Evolutionary conservation across 331 rosid species (phyloP), one percentile per base, ranked within the genome.

Genomic region (Pyrus hybrid): DNA sequence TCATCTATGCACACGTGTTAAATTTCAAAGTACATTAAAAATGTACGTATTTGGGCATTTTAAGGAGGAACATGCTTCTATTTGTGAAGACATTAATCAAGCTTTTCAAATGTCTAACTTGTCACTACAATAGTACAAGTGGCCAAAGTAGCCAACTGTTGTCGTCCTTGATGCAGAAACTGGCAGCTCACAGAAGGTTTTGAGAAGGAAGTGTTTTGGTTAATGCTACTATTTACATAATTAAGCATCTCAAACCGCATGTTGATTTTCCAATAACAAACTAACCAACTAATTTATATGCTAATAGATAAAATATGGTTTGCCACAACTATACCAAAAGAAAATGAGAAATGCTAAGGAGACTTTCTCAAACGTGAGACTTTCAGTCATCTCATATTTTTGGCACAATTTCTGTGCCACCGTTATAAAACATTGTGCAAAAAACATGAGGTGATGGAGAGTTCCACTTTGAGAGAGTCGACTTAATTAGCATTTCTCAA

Each of bases 101-200:
- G 22, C 68, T 29, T 63, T 63, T 63, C 29, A 63, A 63, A 30
- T 14, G 8, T 17, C 43, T 16, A 14, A 63, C 7, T 63, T 63
- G 43, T 63, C 68, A 29, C 68, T 7, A 7, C 3, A 1, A 17
- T 30, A 17, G 41, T 6, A 63, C 8, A 29, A 64, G 69, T 8
- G 0, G 21, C 41, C 67, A 63, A 29, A 63, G n/a, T 67, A 12
- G 64, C 71, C 54, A 78, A 63, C 29, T 78, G 81, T 70, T 58
- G 29, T 43, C 76, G 21, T 63, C 32, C 47, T 41, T 41, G 76
- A 22, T 77, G 76, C 22, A 60, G 20, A 60, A 70, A 6, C 8
- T 20, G 80, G 41, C 71, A 78, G 41, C 71, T 70, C 18, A 30
- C 10, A 13, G 8, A 60, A 23, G 65, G 65, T 60, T 60, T 60